Evolutionary conservation across 257 asterid species (phyloP).

Genomic region (Cynanchum wilfordii): DNA sequence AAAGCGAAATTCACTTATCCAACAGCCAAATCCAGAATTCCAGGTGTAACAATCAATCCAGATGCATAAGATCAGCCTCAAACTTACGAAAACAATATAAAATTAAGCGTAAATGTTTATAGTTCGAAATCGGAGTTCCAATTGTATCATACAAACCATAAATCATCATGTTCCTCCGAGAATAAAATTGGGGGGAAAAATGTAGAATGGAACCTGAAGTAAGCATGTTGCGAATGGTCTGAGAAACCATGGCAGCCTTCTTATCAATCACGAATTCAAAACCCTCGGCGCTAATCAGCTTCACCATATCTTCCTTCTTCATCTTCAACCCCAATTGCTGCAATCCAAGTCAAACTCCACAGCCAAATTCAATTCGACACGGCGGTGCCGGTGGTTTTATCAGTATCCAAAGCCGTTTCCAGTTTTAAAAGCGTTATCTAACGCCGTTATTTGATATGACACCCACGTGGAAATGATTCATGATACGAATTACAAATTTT

Average conservation of each 20-base stretch:
- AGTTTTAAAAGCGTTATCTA: too few species aligned
- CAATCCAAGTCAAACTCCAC: not conserved
- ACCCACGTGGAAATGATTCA: too few species aligned
- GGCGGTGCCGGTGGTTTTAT: too few species aligned
- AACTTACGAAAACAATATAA: not conserved
- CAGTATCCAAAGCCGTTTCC: not conserved
- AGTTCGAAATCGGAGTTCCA: not conserved
- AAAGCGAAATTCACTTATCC: not conserved
- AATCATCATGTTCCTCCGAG: too few species aligned
- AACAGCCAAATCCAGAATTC: not conserved
- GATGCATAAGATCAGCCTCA: not conserved
- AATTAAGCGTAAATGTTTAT: not conserved
- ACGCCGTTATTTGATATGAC: too few species aligned
- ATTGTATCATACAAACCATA: not conserved
- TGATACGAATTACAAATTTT: too few species aligned
- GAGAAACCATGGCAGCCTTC: slow-evolving; percentile 97
- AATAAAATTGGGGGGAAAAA: not conserved
- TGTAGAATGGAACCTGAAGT: slow-evolving; percentile 60
- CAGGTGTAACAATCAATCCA: not conserved
- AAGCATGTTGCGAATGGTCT: slow-evolving; percentile 98
- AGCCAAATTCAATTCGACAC: not conserved
- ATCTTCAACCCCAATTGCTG: slow-evolving; percentile 16
- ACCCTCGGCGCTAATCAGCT: slow-evolving; percentile 92
- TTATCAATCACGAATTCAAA: slow-evolving; percentile 82
- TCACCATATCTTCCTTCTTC: slow-evolving; percentile 83